Evolutionary conservation across 768 basidiomycete species (phyloP), one percentile per base, ranked within the genome.

Genomic region (Neoboletus magnificus): DNA sequence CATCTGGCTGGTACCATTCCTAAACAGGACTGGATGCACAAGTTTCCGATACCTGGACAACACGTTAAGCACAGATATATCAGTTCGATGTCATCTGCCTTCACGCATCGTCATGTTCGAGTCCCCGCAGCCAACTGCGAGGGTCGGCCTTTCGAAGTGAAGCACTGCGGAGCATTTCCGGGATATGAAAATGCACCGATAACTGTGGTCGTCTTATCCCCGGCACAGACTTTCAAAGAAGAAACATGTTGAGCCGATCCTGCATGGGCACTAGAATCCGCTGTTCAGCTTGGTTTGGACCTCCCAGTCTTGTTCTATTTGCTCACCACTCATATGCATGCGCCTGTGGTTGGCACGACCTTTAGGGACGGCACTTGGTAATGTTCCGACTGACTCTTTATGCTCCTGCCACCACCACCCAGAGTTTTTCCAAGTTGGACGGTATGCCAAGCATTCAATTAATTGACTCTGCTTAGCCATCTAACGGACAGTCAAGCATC

Each of bases 171-270:
- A 51, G 54, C 48, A 41, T 61, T 49, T 57, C 51, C 63, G 56
- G 55, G 32, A 62, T 20, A 52, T 58, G 62, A 63, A 63, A 65
- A 35, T 12, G 16, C 15, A 36, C 35, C 41, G 11, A 9, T 11
- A 13, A 16, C 15, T 7, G 43, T 25, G 23, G 13, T 44, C 52
- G 18, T 18, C 48, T 49, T 33, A 36, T 54, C 41, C 33, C 54
- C 49, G 23, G 16, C 13, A 33, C 8, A 36, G 22, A 6, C 13
- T 27, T 20, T 33, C 51, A 7, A n/a, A 27, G 22, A 44, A 23
- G 15, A 33, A 39, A n/a, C 20, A 3, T 22, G 25, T 37, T 11
- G 27, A 16, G 25, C 22, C 15, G 16, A 25, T 25, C 15, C 32
- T 37, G 18, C 9, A 10, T 13, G 40, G 25, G 25, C 10, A 40